phyloP scores from a whole-genome alignment of 257 asterid genomes.

The Solanum lignicaule region DNA sequence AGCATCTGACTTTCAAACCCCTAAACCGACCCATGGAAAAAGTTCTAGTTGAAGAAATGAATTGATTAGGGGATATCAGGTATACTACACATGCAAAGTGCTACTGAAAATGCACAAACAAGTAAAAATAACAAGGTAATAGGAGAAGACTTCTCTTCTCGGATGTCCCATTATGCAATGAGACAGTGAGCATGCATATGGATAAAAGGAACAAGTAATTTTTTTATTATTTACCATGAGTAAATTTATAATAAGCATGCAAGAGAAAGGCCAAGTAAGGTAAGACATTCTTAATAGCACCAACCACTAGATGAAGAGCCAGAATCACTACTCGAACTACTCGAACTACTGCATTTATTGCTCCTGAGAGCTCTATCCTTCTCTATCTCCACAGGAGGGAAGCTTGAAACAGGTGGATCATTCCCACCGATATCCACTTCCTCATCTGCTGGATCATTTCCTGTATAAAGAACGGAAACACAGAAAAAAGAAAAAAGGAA shows the following conservation, averaged over 20 bases:
- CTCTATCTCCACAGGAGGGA: constrained; percentile 45
- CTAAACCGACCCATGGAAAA: background rate
- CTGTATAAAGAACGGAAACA: background rate
- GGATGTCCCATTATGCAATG: background rate
- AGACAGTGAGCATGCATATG: background rate
- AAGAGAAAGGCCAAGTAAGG: background rate
- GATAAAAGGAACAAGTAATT: background rate
- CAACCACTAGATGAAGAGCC: constrained; percentile 61
- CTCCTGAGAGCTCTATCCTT: constrained; percentile 36
- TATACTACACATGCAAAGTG: background rate
- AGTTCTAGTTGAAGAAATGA: background rate
- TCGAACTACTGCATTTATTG: constrained; percentile 55
- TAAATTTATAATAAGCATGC: background rate
- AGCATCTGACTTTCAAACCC: background rate
- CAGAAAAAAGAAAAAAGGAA: background rate
- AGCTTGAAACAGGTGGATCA: constrained; percentile 56
- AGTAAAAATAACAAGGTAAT: background rate
- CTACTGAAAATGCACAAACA: background rate
- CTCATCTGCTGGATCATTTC: constrained; percentile 50
- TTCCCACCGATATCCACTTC: constrained; percentile 71
- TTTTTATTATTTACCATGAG: background rate
- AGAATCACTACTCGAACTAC: constrained; percentile 67
- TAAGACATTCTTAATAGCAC: constrained; percentile 14
- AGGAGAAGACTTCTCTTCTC: background rate
- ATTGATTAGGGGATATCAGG: background rate